Evolutionary conservation across 73 alveolate genomes (phyloP).

Genomic region (Paramecium primaurelia): DNA sequence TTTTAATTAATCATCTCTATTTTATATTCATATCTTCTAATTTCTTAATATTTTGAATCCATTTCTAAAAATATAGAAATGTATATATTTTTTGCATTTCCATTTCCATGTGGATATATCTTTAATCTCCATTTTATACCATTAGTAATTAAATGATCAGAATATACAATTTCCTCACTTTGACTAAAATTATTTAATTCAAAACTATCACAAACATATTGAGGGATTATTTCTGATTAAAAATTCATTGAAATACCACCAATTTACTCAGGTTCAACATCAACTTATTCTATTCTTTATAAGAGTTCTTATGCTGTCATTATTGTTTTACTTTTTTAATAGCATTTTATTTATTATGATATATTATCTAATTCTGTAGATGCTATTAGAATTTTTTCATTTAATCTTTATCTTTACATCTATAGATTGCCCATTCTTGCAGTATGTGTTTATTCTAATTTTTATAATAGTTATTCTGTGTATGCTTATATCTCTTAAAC

Average conservation of each 20-base stretch:
- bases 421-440: slow-evolving; percentile 59
- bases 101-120: slow-evolving; percentile 95
- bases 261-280: slow-evolving; percentile 64
- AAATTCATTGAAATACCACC: slow-evolving; percentile 65
- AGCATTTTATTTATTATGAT: slow-evolving; percentile 16
- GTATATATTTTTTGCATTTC: slow-evolving; percentile 84
- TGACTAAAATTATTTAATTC: slow-evolving; percentile 72
- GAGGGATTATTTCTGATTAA: slow-evolving; percentile 87
- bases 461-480: slow-evolving; percentile 71
- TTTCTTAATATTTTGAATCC: slow-evolving; percentile 77
- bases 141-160: slow-evolving; percentile 77
- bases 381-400: slow-evolving; percentile 51
- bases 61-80: slow-evolving; percentile 90
- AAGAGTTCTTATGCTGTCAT: slow-evolving; percentile 65
- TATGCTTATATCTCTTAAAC: slow-evolving; percentile 78
- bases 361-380: slow-evolving; percentile 39
- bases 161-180: slow-evolving; percentile 81
- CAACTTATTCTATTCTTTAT: slow-evolving; percentile 59
- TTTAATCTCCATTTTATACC: slow-evolving; percentile 95
- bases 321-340: slow-evolving; percentile 67
- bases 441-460: slow-evolving; percentile 73
- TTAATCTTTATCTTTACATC: slow-evolving; percentile 51
- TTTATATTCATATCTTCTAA: slow-evolving; percentile 88
- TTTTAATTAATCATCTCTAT: slow-evolving; percentile 86
- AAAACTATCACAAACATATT: slow-evolving; percentile 78